phyloP scores from a whole-genome alignment of 805 yeast species.

The Ogataea allantospora region DNA sequence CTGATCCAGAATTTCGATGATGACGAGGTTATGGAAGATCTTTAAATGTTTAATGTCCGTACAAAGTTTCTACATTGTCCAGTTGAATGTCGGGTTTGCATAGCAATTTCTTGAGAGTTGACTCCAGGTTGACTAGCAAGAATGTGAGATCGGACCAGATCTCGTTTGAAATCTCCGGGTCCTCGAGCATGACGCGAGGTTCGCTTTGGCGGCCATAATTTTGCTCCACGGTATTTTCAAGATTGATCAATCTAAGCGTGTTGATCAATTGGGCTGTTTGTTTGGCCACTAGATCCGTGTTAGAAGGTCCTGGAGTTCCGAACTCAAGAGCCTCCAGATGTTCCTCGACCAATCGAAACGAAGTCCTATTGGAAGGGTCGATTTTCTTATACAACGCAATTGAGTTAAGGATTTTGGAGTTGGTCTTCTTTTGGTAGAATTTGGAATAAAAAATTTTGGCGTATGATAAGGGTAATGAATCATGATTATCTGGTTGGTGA shows the following conservation, averaged over 20 bases:
- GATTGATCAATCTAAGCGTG: constrained; percentile 18
- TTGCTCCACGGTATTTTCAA: constrained; percentile 18
- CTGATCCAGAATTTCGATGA: constrained; percentile 38
- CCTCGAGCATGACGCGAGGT: constrained; percentile 21
- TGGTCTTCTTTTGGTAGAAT: constrained; percentile 17
- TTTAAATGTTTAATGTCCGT: constrained; percentile 13
- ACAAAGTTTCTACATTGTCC: constrained; percentile 9
- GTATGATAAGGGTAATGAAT: constrained; percentile 9
- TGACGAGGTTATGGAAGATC: constrained; percentile 44
- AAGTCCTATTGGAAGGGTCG: constrained; percentile 5
- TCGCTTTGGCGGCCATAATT: constrained; percentile 22
- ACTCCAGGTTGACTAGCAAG: constrained; percentile 13
- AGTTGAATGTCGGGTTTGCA: constrained; percentile 4
- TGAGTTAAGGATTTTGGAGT: constrained; percentile 17
- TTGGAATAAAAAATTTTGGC: constrained; percentile 16
- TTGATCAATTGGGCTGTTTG: constrained; percentile 17
- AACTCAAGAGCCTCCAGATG: constrained; percentile 17
- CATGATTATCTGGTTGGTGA: neutral
- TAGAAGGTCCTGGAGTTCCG: constrained; percentile 6
- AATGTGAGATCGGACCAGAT: constrained; percentile 15
- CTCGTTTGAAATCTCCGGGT: constrained; percentile 15
- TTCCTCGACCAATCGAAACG: constrained; percentile 12
- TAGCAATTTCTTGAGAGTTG: constrained; percentile 6
- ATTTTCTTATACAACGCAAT: constrained; percentile 15
- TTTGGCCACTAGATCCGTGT: constrained; percentile 5